Evolutionary conservation across 2,329 filamentous ascomycete genomes (phyloP).

Genomic region (Colletotrichum nymphaeae): DNA sequence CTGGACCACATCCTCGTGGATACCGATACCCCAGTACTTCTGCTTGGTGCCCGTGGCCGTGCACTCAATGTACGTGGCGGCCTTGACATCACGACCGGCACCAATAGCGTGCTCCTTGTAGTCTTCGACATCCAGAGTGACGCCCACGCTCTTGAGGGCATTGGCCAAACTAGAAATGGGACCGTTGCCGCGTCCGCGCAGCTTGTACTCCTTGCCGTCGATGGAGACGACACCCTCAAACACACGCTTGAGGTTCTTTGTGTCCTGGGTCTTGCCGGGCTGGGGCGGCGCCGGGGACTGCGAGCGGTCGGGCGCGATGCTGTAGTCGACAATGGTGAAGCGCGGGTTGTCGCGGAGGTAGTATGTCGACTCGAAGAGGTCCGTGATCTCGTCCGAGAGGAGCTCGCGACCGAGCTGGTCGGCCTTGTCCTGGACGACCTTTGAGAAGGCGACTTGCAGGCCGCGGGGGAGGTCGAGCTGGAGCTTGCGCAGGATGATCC

Average conservation of each 20-base stretch:
- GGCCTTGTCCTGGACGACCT: constrained; percentile 84
- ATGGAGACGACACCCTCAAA: constrained; percentile 89
- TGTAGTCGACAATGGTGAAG: constrained; percentile 91
- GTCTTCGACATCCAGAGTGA: constrained; percentile 90
- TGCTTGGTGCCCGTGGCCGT: constrained; percentile 74
- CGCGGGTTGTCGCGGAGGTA: constrained; percentile 85
- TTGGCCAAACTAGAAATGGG: constrained; percentile 90
- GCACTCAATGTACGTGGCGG: constrained; percentile 96
- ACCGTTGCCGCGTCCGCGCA: constrained; percentile 87
- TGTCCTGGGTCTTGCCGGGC: constrained; percentile 79
- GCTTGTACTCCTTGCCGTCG: constrained; percentile 81
- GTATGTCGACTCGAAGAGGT: constrained; percentile 90
- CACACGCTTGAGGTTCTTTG: constrained; percentile 80
- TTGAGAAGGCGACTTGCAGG: constrained; percentile 90
- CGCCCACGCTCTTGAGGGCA: constrained; percentile 80
- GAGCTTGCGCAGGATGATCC: constrained; percentile 90
- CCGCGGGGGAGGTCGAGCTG: constrained; percentile 93
- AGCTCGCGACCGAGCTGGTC: constrained; percentile 88
- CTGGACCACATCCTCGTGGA: constrained; percentile 93
- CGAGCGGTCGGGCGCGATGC: constrained; percentile 86
- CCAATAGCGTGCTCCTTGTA: constrained; percentile 98
- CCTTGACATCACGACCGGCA: constrained; percentile 83
- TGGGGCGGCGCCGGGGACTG: constrained; percentile 76
- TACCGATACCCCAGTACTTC: constrained; percentile 89
- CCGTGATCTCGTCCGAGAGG: constrained; percentile 83